Percentiles rank a stretch among this genome's conserved stretches.
phyloP scores from a whole-genome alignment of 495 filamentous ascomycete genomes.

The Penicillium salamii region DNA sequence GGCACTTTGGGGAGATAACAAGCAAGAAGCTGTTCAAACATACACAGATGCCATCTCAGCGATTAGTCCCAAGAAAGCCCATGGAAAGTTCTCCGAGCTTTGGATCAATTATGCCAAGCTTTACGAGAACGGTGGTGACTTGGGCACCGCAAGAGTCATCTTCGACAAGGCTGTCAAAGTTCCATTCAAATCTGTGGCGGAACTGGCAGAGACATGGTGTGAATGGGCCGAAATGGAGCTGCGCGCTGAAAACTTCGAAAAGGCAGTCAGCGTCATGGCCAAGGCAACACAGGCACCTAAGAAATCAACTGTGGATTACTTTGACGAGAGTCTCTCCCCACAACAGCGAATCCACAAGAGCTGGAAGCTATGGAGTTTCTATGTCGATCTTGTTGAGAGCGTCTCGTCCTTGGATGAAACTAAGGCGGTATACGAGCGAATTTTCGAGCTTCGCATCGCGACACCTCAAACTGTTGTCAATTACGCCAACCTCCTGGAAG shows the following conservation, averaged over 20 bases:
- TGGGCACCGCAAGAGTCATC: slow-evolving; percentile 83
- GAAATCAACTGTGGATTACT: slow-evolving; percentile 93
- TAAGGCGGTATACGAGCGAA: slow-evolving; percentile 89
- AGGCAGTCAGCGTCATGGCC: slow-evolving; percentile 91
- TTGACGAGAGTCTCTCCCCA: slow-evolving; percentile 89
- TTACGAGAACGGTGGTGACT: slow-evolving; percentile 86
- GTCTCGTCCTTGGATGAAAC: slow-evolving; percentile 91
- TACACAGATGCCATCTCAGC: slow-evolving; percentile 93
- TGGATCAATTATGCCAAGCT: slow-evolving; percentile 99
- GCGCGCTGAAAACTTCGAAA: slow-evolving; percentile 92
- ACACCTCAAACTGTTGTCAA: slow-evolving; percentile 98
- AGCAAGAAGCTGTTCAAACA: slow-evolving; percentile 84
- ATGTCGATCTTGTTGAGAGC: slow-evolving; percentile 96
- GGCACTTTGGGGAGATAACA: slow-evolving; percentile 92
- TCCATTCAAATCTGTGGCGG: slow-evolving; percentile 89
- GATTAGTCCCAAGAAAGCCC: slow-evolving; percentile 90
- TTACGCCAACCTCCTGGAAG: slow-evolving; percentile 93
- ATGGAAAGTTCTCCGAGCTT: slow-evolving; percentile 89
- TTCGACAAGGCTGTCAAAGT: slow-evolving; percentile 98
- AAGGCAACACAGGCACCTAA: slow-evolving; percentile 96
- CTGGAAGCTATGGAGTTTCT: slow-evolving; percentile 99
- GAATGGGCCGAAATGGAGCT: slow-evolving; percentile 99
- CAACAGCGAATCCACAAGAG: slow-evolving; percentile 98
- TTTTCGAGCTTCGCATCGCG: slow-evolving; percentile 97
- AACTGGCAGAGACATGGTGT: slow-evolving; percentile 97